phyloP scores from a whole-genome alignment of 768 basidiomycete genomes.

The Calocera viscosa region DNA sequence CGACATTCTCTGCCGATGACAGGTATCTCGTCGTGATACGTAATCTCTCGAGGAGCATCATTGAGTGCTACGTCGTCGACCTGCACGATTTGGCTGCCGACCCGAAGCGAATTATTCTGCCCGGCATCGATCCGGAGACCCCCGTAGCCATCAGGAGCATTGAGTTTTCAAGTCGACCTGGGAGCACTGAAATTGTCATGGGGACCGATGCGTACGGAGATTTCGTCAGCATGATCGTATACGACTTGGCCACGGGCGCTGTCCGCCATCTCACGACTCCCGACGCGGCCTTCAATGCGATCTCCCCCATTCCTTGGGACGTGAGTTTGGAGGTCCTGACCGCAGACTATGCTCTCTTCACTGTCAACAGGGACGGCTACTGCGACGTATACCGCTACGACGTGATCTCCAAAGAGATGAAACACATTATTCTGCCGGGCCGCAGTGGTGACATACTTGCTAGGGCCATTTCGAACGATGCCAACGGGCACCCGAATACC shows the following conservation, averaged over 20 bases:
- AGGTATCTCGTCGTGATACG: conserved; percentile 29
- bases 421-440: not conserved
- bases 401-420: not conserved
- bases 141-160: conserved; percentile 19
- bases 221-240: conserved; percentile 29
- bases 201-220: conserved; percentile 32
- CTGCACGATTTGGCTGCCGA: conserved; percentile 23
- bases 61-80: conserved; percentile 27
- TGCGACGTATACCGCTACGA: conserved; percentile 17
- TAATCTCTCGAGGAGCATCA: conserved; percentile 23
- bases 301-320: conserved; percentile 31
- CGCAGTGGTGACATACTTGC: not conserved
- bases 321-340: conserved; percentile 23
- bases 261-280: conserved; percentile 33
- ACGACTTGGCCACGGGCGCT: conserved; percentile 24
- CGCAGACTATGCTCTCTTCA: conserved; percentile 24
- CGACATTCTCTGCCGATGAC: conserved; percentile 32
- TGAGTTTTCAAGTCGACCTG: conserved; percentile 27
- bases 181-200: conserved; percentile 23
- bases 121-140: conserved; percentile 25
- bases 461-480: conserved; percentile 21
- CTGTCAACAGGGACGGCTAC: conserved; percentile 34
- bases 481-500: conserved; percentile 28
- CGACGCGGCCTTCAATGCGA: conserved; percentile 23
- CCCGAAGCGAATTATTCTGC: conserved; percentile 28